Conservation (phyloP, 495 filamentous ascomycete genomes). For the Cudoniella acicularis region DNA sequence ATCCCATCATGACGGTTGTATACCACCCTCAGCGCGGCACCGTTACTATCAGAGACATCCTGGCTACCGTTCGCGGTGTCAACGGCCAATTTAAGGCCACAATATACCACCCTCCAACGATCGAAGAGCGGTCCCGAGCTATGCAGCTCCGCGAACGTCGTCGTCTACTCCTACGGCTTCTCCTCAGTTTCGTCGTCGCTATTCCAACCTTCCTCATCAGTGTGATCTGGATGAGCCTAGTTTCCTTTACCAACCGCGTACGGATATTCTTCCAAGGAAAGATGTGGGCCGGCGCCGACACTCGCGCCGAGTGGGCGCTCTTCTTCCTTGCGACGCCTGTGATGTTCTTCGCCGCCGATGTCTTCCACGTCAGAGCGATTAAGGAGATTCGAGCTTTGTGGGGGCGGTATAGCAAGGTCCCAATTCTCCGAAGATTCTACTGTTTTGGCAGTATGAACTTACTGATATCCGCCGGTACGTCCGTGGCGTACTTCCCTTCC, state of each 20-base stretch:
- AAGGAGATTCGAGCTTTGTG: conserved; percentile 80
- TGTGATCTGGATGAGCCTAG: conserved; percentile 85
- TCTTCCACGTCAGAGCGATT: conserved; percentile 75
- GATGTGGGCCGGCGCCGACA: conserved; percentile 65
- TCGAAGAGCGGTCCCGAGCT: conserved; percentile 77
- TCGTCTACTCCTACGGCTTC: conserved; percentile 58
- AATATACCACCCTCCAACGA: conserved; percentile 75
- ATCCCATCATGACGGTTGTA: conserved; percentile 65
- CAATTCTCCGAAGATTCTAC: conserved; percentile 74
- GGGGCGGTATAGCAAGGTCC: conserved; percentile 71
- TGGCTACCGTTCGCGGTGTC: conserved; percentile 57
- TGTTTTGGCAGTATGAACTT: conserved; percentile 98
- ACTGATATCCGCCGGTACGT: conserved; percentile 83
- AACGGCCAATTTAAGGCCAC: conserved; percentile 61
- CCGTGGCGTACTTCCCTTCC: conserved; percentile 83
- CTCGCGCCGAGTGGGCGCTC: conserved; percentile 74
- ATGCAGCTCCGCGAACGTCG: conserved; percentile 63
- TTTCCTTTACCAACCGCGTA: conserved; percentile 51
- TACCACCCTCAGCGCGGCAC: conserved; percentile 66
- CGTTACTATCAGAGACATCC: conserved; percentile 74
- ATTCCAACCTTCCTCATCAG: conserved; percentile 90
- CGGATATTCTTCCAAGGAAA: conserved; percentile 64
- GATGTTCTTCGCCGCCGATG: conserved; percentile 82
- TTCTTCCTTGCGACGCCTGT: conserved; percentile 86
- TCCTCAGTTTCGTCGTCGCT: conserved; percentile 65